Evolutionary conservation across 1,139 yeast species (phyloP), one percentile per base, ranked within the genome.

Genomic region (Taphrina flavorubra): DNA sequence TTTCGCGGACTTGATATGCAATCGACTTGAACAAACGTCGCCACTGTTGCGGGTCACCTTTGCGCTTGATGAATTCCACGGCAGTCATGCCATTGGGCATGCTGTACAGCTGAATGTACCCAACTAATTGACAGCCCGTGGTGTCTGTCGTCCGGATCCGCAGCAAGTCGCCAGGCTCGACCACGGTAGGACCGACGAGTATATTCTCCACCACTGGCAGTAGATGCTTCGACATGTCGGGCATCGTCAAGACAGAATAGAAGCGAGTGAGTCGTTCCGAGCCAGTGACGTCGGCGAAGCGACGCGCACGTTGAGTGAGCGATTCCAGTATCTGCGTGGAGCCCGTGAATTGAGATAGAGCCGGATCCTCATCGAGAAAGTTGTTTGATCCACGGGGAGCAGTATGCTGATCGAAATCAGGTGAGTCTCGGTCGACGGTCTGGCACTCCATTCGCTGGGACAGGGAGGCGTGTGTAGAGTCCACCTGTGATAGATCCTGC

Each of bases 11-110:
- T 8, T 42, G 61, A 6, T 47, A 57, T n/a, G 63, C 68, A 10
- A 65, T 40, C 40, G 37, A 44, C 73, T 85, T 85, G 77, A 87
- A 87, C 44, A 87, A 77, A 16, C 85, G 77, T 75, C 90, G 80
- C 90, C 90, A 87, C 75, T 87, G 90, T 55, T 87, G 75, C 0
- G 90, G 90, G 76, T 87, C 89, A 0, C 89, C 89, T 47, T 81
- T 80, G 5, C 81, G 78, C 72, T 85, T 84, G 55, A 81, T 77
- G 73, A 87, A 86, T 68, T 83, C 84, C 0, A 87, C 80, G 53
- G 76, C 77, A 16, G 70, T 63, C 46, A 74, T 72, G 42, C 72
- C 69, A 63, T 66, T 18, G 61, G 65, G 18, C 65, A 74, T 40
- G 75, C 80, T 42, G 81, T 75, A 64, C 62, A 68, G 64, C 80